phyloP scores from a whole-genome alignment of 1,284 basidiomycete genomes.

The Leccinum solheimii region DNA sequence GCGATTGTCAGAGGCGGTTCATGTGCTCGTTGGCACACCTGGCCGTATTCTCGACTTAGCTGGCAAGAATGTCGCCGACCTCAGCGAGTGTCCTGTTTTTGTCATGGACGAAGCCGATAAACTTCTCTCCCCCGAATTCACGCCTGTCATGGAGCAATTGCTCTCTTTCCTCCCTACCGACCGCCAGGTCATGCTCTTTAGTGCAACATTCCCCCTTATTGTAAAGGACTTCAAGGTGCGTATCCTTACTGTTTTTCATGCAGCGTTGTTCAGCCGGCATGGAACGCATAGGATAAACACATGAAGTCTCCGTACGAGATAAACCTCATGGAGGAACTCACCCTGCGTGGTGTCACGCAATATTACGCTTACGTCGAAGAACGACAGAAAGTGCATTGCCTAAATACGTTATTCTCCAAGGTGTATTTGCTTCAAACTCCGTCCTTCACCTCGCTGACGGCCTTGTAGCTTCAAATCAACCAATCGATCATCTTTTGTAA shows the following conservation, averaged over 20 bases:
- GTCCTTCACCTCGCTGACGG: slow-evolving; percentile 7
- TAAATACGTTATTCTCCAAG: slow-evolving; percentile 97
- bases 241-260: slow-evolving; percentile 6
- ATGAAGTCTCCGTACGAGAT: slow-evolving; percentile 97
- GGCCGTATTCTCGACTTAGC: slow-evolving; percentile 95
- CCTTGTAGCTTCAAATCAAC: slow-evolving; percentile 95
- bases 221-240: slow-evolving; percentile 97
- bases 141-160: slow-evolving; percentile 97
- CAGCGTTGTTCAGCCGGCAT: slow-evolving; percentile 1
- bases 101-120: slow-evolving; percentile 99
- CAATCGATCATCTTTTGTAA: slow-evolving; percentile 99
- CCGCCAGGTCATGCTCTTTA: slow-evolving; percentile 98
- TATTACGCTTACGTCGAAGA: slow-evolving; percentile 99
- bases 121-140: slow-evolving; percentile 95
- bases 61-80: slow-evolving; percentile 91
- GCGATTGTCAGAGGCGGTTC: slow-evolving; percentile 86
- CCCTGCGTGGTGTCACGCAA: slow-evolving; percentile 97
- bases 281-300: slow-evolving; percentile 81
- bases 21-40: slow-evolving; percentile 96
- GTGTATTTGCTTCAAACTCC: slow-evolving; percentile 41
- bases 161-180: slow-evolving; percentile 83
- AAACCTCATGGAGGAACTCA: slow-evolving; percentile 99
- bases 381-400: slow-evolving; percentile 98
- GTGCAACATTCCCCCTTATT: slow-evolving; percentile 98
- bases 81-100: slow-evolving; percentile 93